These are phyloP conservation scores for Cadophora sp. DNA, from an alignment of 2,329 filamentous ascomycete species.

Conservation along the genomic window DNA sequence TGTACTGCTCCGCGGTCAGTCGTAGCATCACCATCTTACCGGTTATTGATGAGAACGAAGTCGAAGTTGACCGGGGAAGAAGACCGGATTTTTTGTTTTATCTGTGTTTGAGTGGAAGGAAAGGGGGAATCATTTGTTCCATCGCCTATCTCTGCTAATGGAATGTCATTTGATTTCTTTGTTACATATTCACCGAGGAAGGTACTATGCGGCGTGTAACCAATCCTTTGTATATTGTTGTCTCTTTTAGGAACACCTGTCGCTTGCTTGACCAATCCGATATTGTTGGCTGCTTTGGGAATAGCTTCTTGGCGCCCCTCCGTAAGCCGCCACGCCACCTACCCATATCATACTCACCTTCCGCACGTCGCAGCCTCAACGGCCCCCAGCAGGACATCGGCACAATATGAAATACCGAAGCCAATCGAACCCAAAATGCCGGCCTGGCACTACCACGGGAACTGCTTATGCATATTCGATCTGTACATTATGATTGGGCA, in stretches of 20 bases:
- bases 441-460: neutral
- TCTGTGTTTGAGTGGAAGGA: neutral
- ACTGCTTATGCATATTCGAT: conserved; percentile 3
- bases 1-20: conserved; percentile 2
- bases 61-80: neutral
- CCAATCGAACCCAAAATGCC: neutral
- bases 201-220: neutral
- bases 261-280: conserved; percentile 3
- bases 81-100: conserved; percentile 2
- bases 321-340: neutral
- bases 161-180: neutral
- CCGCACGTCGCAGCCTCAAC: neutral
- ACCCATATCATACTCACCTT: neutral
- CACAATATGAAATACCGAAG: neutral
- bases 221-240: conserved; percentile 3
- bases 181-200: conserved; percentile 1
- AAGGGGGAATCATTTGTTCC: neutral
- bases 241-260: neutral
- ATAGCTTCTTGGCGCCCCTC: neutral
- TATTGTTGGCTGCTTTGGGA: neutral
- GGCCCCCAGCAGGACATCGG: neutral
- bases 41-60: conserved; percentile 1
- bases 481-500: conserved; percentile 1
- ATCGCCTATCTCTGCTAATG: neutral
- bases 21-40: neutral